Base-by-base conservation (phyloP, 352 stramenopile genomes). In the Aphanomyces astaci region DNA sequence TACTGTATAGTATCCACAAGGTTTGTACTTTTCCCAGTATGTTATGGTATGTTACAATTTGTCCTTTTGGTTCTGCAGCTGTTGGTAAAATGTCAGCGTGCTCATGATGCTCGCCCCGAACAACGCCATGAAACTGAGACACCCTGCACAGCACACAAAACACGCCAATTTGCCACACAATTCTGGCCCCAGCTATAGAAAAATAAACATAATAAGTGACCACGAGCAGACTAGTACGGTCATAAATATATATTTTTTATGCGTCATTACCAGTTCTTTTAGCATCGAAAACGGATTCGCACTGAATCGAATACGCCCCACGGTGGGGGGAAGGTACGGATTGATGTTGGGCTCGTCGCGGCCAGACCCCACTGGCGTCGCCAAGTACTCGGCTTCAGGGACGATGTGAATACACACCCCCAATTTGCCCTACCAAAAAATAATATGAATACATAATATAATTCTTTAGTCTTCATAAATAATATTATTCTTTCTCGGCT, bases 281-380 rank as follows among this genome's bases (percentile, higher is more conserved):
- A 92, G 24, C 74, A 97, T 84, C 22, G 81, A 76, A 40, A 97
- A 72, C 1, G 90, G 90, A 64, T 97, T 96, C 2, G 85, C 77
- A 0, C 79, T 85, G 24, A 94, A 73, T 2, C 87, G 80, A 63
- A 98, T 83, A 5, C 92, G 75, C 5, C 92, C 92, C 13, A 92
- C 85, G 0, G 91, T 87, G 30, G 84, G 86, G 19, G 92, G 89
- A 19, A 97, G 64, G 72, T 96, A 96, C 22, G 92, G 92, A 43
- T 97, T 96, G 40, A 87, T 75, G 71, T 98, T 98, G 11, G 92
- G 92, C 0, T 92, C 73, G 7, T 80, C 81, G 32, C 91, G 83
- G 0, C 89, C 92, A 39, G 79, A 84, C 28, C 92, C 92, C 2
- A 92, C 88, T 0, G 78, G 78, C 64, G 89, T 87, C 11, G 77